Percentiles rank a stretch among this genome's conserved stretches.
These are phyloP conservation scores for Salix udensis DNA, from an alignment of 345 rosid species.

Conservation along the genomic window DNA sequence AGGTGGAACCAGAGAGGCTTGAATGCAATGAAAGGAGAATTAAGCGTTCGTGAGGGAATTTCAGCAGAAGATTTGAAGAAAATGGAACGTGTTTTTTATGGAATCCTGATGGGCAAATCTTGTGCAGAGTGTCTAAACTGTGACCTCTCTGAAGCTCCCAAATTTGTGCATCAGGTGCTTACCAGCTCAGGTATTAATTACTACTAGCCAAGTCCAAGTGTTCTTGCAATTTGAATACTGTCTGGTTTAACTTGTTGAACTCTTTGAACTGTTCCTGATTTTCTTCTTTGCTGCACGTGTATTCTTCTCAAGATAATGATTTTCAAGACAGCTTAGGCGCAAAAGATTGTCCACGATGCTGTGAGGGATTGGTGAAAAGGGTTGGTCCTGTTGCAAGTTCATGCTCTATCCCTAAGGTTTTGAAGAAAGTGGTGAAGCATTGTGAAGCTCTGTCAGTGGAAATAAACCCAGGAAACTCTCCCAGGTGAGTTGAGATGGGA, in stretches of 20 bases:
- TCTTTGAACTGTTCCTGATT: not conserved
- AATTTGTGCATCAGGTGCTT: not conserved
- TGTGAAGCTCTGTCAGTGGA: conserved; percentile 14
- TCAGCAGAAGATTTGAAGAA: not conserved
- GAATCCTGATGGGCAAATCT: not conserved
- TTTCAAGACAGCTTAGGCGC: not conserved
- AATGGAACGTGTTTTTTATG: not conserved
- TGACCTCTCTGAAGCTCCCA: conserved; percentile 8
- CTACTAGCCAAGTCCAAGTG: not conserved
- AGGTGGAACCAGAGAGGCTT: not conserved
- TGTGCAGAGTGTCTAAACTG: not conserved
- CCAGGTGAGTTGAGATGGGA: conserved; percentile 21
- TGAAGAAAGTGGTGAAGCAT: conserved; percentile 16
- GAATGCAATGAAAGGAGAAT: not conserved
- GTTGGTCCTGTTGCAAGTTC: conserved; percentile 6
- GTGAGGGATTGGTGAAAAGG: conserved; percentile 16
- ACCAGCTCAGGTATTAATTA: conserved; percentile 17
- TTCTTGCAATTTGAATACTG: not conserved
- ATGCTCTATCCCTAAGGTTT: conserved; percentile 12
- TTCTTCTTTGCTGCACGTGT: not conserved
- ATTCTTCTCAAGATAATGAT: not conserved
- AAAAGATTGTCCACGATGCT: not conserved
- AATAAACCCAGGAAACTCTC: conserved; percentile 10
- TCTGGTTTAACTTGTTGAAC: not conserved
- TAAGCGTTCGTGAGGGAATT: conserved; percentile 8